A percentile compares a stretch with the other conserved stretches of the same genome.
phyloP scores from a whole-genome alignment of 2,329 filamentous ascomycete species.

The Fusarium incarnatum region DNA sequence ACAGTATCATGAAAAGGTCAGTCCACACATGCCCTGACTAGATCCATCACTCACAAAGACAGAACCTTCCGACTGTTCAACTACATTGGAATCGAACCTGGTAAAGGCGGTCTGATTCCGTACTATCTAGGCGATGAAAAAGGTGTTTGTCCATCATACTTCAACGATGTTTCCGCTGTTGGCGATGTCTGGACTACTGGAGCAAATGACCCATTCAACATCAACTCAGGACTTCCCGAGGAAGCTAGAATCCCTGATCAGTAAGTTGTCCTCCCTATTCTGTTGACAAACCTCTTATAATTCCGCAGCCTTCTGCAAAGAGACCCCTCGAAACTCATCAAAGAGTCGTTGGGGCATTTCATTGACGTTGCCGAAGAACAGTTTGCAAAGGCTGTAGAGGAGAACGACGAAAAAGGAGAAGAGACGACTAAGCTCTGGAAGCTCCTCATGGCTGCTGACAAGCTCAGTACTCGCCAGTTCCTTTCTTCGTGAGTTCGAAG shows the following conservation, averaged over 20 bases:
- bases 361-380: no score
- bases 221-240: slow-evolving; percentile 19
- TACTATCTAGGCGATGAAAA: no score
- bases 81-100: slow-evolving; percentile 18
- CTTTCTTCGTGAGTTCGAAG: slow-evolving; percentile 19
- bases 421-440: slow-evolving; percentile 4
- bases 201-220: slow-evolving; percentile 13
- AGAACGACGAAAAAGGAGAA: no score
- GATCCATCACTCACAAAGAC: accelerated
- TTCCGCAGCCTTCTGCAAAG: no score
- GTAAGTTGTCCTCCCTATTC: background rate
- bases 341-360: no score
- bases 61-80: slow-evolving; percentile 41
- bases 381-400: no score
- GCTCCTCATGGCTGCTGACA: slow-evolving; percentile 27
- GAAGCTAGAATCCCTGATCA: background rate
- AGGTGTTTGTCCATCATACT: slow-evolving; percentile 25
- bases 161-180: slow-evolving; percentile 13
- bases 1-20: slow-evolving; percentile 40
- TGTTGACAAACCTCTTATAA: no score
- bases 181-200: slow-evolving; percentile 8
- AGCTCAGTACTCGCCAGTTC: slow-evolving; percentile 37
- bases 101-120: no score
- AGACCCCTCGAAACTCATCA: no score
- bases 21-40: no score